Evolutionary conservation across 2,329 filamentous ascomycete species (phyloP).

Genomic region (Aspergillus terreus): DNA sequence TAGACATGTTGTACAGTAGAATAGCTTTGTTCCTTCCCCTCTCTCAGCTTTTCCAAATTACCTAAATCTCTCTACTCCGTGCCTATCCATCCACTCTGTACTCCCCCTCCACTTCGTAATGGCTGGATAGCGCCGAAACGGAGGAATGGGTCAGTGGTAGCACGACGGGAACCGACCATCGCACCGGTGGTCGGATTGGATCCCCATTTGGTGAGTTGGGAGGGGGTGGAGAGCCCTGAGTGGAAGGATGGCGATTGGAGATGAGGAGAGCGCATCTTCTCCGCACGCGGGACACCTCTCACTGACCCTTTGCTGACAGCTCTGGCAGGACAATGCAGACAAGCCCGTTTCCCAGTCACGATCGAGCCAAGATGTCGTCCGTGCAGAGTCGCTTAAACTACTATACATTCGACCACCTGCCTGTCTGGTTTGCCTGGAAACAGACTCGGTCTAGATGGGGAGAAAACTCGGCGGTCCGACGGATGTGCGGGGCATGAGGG

Average conservation of each 20-base stretch:
- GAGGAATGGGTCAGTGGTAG: too few species aligned
- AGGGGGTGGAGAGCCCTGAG: constrained; percentile 3
- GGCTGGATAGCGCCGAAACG: background rate
- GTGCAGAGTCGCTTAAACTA: background rate
- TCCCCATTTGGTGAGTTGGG: background rate
- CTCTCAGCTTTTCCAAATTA: background rate
- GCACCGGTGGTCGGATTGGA: too few species aligned
- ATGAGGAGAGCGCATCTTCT: constrained; percentile 3
- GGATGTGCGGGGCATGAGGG: constrained; percentile 3
- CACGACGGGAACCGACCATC: too few species aligned
- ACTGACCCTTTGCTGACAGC: background rate
- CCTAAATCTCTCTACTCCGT: background rate
- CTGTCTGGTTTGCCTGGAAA: background rate
- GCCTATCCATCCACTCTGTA: background rate
- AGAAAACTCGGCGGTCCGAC: background rate
- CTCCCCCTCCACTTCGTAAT: background rate
- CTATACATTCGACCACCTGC: background rate
- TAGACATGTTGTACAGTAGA: constrained; percentile 5
- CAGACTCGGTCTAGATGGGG: background rate
- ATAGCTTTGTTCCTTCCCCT: constrained; percentile 2
- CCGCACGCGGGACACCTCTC: constrained; percentile 9
- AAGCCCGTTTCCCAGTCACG: background rate
- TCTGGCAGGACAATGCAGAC: too few species aligned
- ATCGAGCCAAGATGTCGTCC: background rate
- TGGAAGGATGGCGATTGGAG: constrained; percentile 1